phyloP scores from a whole-genome alignment of 2,329 filamentous ascomycete genomes.

The Cadophora gregata region DNA sequence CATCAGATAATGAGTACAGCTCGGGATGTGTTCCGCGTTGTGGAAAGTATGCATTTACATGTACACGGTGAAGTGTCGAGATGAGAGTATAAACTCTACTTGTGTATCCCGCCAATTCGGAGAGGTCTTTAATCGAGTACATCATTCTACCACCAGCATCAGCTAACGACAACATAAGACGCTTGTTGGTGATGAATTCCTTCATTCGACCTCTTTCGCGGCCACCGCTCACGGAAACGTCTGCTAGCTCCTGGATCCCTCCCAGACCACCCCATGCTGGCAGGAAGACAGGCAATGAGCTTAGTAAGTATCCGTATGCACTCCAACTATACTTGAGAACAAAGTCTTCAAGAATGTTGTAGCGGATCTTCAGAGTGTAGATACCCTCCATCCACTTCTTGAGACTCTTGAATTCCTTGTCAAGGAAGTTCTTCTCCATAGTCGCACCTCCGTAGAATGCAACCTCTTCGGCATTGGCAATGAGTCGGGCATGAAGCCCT shows the following conservation, averaged over 20 bases:
- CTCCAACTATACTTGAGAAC: slow-evolving; percentile 99
- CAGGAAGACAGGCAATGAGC: slow-evolving; percentile 90
- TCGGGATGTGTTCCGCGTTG: slow-evolving; percentile 72
- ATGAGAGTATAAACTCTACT: slow-evolving; percentile 95
- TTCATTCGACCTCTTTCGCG: slow-evolving; percentile 90
- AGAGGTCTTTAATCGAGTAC: slow-evolving; percentile 99
- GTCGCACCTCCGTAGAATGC: slow-evolving; percentile 96
- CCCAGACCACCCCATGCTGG: slow-evolving; percentile 91
- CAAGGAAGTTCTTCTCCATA: slow-evolving; percentile 91
- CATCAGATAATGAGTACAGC: slow-evolving; percentile 86
- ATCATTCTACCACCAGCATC: slow-evolving; percentile 98
- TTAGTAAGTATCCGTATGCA: slow-evolving; percentile 93
- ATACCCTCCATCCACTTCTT: slow-evolving; percentile 98
- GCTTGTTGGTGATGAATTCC: slow-evolving; percentile 98
- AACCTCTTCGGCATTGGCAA: slow-evolving; percentile 96
- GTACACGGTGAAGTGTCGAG: slow-evolving; percentile 90
- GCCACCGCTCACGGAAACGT: slow-evolving; percentile 55
- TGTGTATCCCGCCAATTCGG: slow-evolving; percentile 94
- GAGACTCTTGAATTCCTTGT: slow-evolving; percentile 89
- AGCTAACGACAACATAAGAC: slow-evolving; percentile 94
- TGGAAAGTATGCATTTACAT: slow-evolving; percentile 85
- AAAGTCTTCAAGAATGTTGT: slow-evolving; percentile 99
- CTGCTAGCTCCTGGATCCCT: slow-evolving; percentile 70
- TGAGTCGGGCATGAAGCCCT: slow-evolving; percentile 85
- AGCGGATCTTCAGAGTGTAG: slow-evolving; percentile 95